A percentile compares a stretch with the other conserved stretches of the same genome.
Conservation (phyloP, 306 rosid species). For the Dicorynia guianensis region DNA sequence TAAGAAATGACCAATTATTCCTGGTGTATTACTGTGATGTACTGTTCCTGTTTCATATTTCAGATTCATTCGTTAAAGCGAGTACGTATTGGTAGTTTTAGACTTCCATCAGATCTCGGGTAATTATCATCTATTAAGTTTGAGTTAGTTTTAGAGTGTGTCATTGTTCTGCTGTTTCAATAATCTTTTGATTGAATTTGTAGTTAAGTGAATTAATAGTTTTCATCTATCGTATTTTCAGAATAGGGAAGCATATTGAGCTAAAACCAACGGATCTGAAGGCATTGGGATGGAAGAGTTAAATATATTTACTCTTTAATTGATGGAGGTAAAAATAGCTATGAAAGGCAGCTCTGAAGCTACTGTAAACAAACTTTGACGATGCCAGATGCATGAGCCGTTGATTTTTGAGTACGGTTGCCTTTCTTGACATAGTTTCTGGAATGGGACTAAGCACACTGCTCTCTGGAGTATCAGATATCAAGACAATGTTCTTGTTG, state of each 20-base stretch:
- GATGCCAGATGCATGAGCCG: constrained; percentile 35
- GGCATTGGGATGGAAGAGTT: constrained; percentile 76
- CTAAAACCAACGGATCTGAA: constrained; percentile 70
- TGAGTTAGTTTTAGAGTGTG: constrained; percentile 14
- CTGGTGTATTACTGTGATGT: background rate
- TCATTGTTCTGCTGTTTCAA: constrained; percentile 23
- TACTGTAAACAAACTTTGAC: constrained; percentile 1
- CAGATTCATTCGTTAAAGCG: constrained; percentile 94
- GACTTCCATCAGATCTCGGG: constrained; percentile 95
- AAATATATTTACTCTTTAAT: constrained; percentile 21
- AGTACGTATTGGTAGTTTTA: constrained; percentile 79
- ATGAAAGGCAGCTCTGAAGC: constrained; percentile 28
- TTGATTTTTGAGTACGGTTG: constrained; percentile 7
- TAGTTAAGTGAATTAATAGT: background rate
- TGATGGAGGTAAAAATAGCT: constrained; percentile 15
- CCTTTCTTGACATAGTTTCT: constrained; percentile 10
- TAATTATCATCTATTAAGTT: constrained; percentile 43
- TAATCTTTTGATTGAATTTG: constrained; percentile 23
- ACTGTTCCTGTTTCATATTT: constrained; percentile 43
- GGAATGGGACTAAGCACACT: constrained; percentile 25
- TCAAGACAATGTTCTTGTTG: constrained; percentile 3
- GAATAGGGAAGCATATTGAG: constrained; percentile 82
- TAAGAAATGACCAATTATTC: constrained; percentile 9
- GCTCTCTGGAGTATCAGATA: constrained; percentile 32
- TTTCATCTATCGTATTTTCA: constrained; percentile 48